Evolutionary conservation across 2,329 filamentous ascomycete species (phyloP).

Genomic region (Colletotrichum lupini): DNA sequence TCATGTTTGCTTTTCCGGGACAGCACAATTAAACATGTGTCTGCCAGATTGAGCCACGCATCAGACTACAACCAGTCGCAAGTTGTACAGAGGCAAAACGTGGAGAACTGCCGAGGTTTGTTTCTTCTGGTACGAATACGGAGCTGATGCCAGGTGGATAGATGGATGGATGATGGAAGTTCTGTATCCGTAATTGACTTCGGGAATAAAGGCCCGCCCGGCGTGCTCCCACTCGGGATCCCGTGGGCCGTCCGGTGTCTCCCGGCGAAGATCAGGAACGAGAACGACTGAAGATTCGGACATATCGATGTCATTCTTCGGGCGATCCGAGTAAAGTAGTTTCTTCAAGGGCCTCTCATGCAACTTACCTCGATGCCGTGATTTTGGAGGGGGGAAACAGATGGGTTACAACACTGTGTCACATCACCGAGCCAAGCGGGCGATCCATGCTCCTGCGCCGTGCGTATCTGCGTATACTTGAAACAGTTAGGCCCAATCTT

Average conservation of each 20-base stretch:
- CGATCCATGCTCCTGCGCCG: constrained; percentile 18
- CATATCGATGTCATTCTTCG: neutral
- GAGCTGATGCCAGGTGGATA: neutral
- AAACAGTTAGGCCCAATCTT: constrained; percentile 26
- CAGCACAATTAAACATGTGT: neutral
- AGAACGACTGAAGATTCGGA: neutral
- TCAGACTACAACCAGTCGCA: neutral
- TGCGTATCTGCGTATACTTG: constrained; percentile 12
- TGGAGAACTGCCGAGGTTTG: constrained; percentile 1
- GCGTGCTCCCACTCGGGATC: neutral
- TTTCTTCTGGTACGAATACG: neutral
- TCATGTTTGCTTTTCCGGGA: neutral
- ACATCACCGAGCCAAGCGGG: constrained; percentile 19
- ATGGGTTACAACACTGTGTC: constrained; percentile 26
- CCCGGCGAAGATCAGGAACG: neutral
- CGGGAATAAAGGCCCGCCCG: neutral
- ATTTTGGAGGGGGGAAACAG: neutral
- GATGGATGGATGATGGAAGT: neutral
- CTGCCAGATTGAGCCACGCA: neutral
- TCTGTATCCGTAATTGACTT: neutral
- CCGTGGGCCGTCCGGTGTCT: no score
- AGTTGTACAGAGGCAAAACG: neutral
- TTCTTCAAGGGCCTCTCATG: neutral
- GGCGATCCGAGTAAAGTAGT: constrained; percentile 19
- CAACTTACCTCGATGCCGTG: neutral